These are phyloP conservation scores for Garcia nutans DNA, from an alignment of 345 rosid species.

Conservation along the genomic window DNA sequence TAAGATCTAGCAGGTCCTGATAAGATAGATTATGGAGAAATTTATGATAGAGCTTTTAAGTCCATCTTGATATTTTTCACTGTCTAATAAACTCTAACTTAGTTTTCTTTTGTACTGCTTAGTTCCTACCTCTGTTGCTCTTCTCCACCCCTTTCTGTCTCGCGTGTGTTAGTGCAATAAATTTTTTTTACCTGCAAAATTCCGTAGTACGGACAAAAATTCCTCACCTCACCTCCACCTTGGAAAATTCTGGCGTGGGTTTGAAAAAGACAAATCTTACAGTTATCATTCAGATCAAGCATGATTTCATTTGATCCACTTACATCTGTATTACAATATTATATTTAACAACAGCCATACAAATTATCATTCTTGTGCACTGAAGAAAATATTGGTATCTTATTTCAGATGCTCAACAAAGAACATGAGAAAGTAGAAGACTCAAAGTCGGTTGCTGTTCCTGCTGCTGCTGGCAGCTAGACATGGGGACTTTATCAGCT, in stretches of 20 bases:
- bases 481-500: neutral
- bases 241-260: neutral
- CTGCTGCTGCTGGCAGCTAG: slow-evolving; percentile 49
- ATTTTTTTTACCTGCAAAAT: neutral
- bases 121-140: neutral
- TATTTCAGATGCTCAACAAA: slow-evolving; percentile 73
- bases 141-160: neutral
- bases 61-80: neutral
- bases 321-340: too few relatives aligned
- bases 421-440: slow-evolving; percentile 91
- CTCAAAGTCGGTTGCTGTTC: slow-evolving; percentile 57
- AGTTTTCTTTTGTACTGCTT: neutral
- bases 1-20: neutral
- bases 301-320: neutral
- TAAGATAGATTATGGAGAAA: neutral
- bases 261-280: neutral
- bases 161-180: neutral
- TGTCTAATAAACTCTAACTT: too few relatives aligned
- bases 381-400: neutral
- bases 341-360: neutral
- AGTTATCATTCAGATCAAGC: neutral
- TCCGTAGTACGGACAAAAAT: neutral
- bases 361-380: neutral
- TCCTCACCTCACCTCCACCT: neutral
- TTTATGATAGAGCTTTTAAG: neutral